A percentile compares a stretch with the other conserved stretches of the same genome.
phyloP scores from a whole-genome alignment of 495 filamentous ascomycete genomes.

The Copromyces sp. region DNA sequence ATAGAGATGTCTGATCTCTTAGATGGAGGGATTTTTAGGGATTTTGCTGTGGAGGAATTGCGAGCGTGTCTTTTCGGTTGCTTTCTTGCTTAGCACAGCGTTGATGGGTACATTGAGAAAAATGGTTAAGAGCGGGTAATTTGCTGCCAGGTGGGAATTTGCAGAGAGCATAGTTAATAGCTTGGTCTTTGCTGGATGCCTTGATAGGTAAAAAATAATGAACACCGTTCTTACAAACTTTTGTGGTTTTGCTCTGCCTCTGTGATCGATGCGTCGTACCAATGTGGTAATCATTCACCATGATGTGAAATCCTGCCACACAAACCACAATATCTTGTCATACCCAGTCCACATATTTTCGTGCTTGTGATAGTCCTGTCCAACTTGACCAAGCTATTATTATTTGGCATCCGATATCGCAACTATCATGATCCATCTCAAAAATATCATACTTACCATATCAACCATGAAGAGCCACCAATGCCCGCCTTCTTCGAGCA shows the following conservation, averaged over 20 bases:
- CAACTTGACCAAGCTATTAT: background rate
- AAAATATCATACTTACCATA: background rate
- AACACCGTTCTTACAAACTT: background rate
- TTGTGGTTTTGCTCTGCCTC: background rate
- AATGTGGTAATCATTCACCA: background rate
- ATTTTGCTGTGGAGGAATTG: background rate
- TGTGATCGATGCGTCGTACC: background rate
- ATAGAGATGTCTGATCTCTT: background rate
- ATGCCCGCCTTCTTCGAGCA: background rate
- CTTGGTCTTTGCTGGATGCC: background rate
- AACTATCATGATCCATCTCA: no score
- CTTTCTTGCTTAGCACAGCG: background rate
- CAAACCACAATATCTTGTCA: background rate
- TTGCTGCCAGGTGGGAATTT: background rate
- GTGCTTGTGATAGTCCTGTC: background rate
- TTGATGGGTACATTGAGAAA: background rate
- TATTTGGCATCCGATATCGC: background rate
- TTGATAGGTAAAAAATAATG: background rate
- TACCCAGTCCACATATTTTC: background rate
- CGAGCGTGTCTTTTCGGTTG: background rate
- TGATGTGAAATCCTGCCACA: background rate
- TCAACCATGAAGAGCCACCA: background rate
- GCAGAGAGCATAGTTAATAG: background rate
- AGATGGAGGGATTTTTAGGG: background rate
- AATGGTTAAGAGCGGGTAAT: background rate